Evolutionary conservation across 345 rosid species (phyloP), one percentile per base, ranked within the genome.

Genomic region (Acer negundo): DNA sequence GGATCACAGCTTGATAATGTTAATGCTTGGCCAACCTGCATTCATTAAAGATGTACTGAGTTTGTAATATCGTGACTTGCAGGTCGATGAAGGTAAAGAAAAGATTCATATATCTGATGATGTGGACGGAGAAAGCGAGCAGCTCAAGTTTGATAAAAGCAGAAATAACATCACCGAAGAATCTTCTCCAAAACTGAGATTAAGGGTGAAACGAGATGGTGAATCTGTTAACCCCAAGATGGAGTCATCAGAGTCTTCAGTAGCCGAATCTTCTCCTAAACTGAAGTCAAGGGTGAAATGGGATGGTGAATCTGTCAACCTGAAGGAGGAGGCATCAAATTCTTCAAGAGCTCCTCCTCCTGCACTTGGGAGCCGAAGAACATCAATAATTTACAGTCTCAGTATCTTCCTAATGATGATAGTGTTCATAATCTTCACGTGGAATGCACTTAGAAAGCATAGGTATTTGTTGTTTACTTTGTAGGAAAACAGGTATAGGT

Each of bases 241-340:
- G 6, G 82, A n/a, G 23, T 53, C 78, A 9, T 51, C 74, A 17
- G 67, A 28, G 65, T 44, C 22, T 68, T 7, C 58, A 35, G 38
- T 35, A 5, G 38, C 38, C 6, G 38, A 35, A 0, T 35, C 38
- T 35, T 35, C 76, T 47, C 2, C 65, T 31, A 76, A 81, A 24
- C 35, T 77, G 77, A 86, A 84, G 75, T 79, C n/a, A 49, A 70
- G 90, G 79, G 76, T 56, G 44, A 84, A 81, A 75, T 70, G n/a
- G 10, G 76, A 64, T 59, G 75, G 44, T 49, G 80, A 81, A 70
- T 70, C 68, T 0, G 69, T 12, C 1, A 56, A 75, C 13, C 1
- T 46, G 5, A 51, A 72, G 82, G 71, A 8, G 6, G 82, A n/a
- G 22, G 59, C 75, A 9, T 51, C 74, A 17, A 64, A 28, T 61